Base-by-base conservation (phyloP, 352 stramenopile genomes). In the Globisporangium paddicum region DNA sequence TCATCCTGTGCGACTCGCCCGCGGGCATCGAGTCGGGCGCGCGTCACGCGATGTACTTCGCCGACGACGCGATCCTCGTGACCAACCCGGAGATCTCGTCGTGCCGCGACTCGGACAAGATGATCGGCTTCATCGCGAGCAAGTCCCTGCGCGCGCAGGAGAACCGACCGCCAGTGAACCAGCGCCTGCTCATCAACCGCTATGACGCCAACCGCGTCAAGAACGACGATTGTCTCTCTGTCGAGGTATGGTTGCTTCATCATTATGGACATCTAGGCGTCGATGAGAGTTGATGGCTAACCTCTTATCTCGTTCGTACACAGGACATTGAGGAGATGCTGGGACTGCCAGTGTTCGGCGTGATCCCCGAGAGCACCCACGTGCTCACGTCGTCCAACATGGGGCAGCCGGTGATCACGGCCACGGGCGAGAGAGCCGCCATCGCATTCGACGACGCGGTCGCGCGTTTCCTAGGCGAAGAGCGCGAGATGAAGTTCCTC, bases 61-160 rank as follows among this genome's bases (percentile, higher is more conserved):
- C 85, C 30, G 90, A 97, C 61, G 90, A 97, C 68, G 91, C 91
- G 34, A 87, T 98, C 37, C 81, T 98, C 38, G 91, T 98, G 63
- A 97, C 89, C n/a, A 98, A 98, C 68, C 91, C 91, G 11, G 91
- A 97, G 73, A 91, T 98, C 47, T 96, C 82, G 55, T 93, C 77
- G 28, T 97, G 89, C 68, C 77, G 91, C 16, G 92, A 98, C 73
- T 96, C 89, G 62, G 92, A 98, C 76, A 98, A 98, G 71, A 98
- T 98, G 92, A 96, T 98, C 64, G 92, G 92, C 34, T 98, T 97
- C 64, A 96, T 98, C 57, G 79, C 86, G 51, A 94, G 82, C 72
- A 93, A 90, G 55, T 96, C 86, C 38, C 67, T 95, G 48, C 73
- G 89, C 7, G 88, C 92, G 9, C 82, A 96, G 52, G 77, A 96